Percentiles rank a stretch among this genome's conserved stretches.
Conservation (phyloP, 2,329 filamentous ascomycete genomes). For the Chaetomiaceae sp. region DNA sequence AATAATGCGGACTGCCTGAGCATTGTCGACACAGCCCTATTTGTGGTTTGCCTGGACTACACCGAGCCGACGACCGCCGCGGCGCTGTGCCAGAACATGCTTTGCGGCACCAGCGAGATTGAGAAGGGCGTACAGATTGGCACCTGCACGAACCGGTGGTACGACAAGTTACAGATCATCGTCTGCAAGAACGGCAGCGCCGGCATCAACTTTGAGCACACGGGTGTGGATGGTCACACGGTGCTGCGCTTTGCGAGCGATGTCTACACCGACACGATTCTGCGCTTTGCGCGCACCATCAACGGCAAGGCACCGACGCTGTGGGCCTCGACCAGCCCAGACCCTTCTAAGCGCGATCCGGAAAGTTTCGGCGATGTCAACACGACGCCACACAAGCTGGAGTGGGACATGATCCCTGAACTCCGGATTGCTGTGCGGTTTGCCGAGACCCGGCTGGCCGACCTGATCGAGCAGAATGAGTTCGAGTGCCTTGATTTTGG, state of each 20-base stretch:
- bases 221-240: slow-evolving; percentile 94
- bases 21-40: slow-evolving; percentile 90
- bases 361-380: slow-evolving; percentile 88
- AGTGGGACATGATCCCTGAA: slow-evolving; percentile 96
- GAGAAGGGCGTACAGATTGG: slow-evolving; percentile 92
- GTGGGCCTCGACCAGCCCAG: slow-evolving; percentile 85
- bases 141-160: slow-evolving; percentile 97
- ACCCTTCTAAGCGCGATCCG: slow-evolving; percentile 86
- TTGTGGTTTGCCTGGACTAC: slow-evolving; percentile 87
- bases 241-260: slow-evolving; percentile 95
- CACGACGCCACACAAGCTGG: slow-evolving; percentile 89
- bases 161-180: slow-evolving; percentile 98
- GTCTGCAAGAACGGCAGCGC: slow-evolving; percentile 98
- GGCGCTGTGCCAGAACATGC: slow-evolving; percentile 95
- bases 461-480: slow-evolving; percentile 94
- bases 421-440: slow-evolving; percentile 87
- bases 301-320: slow-evolving; percentile 87
- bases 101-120: slow-evolving; percentile 88
- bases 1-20: slow-evolving; percentile 96
- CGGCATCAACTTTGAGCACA: slow-evolving; percentile 99
- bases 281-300: slow-evolving; percentile 90
- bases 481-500: slow-evolving; percentile 86
- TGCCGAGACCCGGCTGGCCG: slow-evolving; percentile 87
- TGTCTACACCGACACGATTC: slow-evolving; percentile 93
- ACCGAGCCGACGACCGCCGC: slow-evolving; percentile 75